phyloP scores from a whole-genome alignment of 2,329 filamentous ascomycete species.

The Exophiala xenobiotica region DNA sequence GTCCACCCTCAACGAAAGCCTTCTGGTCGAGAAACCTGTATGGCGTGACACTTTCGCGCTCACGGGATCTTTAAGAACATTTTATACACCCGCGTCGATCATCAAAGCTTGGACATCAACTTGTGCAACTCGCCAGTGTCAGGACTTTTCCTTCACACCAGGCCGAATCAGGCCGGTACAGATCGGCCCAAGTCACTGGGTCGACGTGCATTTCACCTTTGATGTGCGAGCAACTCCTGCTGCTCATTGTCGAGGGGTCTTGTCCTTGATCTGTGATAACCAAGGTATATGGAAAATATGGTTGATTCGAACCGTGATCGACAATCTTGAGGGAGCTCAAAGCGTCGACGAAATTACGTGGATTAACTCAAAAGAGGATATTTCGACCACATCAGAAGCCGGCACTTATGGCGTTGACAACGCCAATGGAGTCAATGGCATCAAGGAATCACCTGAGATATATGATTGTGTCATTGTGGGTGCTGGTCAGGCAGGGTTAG shows the following conservation, averaged over 20 bases:
- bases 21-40: constrained; percentile 7
- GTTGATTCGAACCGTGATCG: constrained; percentile 31
- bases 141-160: not conserved
- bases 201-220: constrained; percentile 9
- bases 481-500: constrained; percentile 46
- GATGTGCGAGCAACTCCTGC: not conserved
- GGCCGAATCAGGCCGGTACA: not conserved
- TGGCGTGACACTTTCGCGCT: constrained; percentile 31
- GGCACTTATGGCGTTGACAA: not conserved
- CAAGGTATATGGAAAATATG: constrained; percentile 30
- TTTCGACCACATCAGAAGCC: not conserved
- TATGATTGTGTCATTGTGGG: constrained; percentile 38
- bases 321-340: constrained; percentile 18
- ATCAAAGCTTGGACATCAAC: constrained; percentile 20
- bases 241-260: constrained; percentile 16
- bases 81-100: constrained; percentile 23
- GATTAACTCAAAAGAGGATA: not conserved
- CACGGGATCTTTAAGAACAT: constrained; percentile 29
- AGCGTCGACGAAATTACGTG: not conserved
- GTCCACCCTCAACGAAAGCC: not conserved
- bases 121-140: not conserved
- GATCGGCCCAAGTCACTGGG: constrained; percentile 4
- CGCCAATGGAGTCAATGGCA: not conserved
- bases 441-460: constrained; percentile 31
- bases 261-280: constrained; percentile 1